phyloP scores from a whole-genome alignment of 345 rosid species.

The Eucalyptus tenuipes region DNA sequence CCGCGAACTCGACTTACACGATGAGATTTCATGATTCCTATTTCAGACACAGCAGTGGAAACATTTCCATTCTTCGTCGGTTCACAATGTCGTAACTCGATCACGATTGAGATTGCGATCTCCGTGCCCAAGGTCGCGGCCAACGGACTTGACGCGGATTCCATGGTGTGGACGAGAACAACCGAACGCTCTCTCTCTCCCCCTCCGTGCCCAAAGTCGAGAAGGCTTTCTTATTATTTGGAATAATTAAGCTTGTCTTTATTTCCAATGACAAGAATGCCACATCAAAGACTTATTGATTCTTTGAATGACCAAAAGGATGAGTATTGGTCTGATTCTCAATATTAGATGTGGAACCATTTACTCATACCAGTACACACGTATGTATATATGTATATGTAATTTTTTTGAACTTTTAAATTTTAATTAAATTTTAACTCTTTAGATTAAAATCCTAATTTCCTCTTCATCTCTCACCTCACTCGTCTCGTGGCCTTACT shows the following conservation, averaged over 20 bases:
- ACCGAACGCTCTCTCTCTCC: neutral
- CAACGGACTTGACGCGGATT: neutral
- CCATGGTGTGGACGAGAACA: fast-evolving
- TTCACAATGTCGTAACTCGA: neutral
- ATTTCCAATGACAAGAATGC: neutral
- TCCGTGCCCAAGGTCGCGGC: neutral
- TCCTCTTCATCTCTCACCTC: too few species aligned
- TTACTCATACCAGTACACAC: fast-evolving
- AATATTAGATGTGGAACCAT: too few species aligned
- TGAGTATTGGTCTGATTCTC: fast-evolving
- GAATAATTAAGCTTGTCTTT: neutral
- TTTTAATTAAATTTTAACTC: too few species aligned
- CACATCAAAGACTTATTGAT: neutral
- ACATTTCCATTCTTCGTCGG: neutral
- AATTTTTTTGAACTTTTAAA: too few species aligned
- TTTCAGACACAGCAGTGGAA: neutral
- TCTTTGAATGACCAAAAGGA: neutral
- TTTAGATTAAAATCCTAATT: too few species aligned
- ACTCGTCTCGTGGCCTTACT: too few species aligned
- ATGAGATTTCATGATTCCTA: neutral
- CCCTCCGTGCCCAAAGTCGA: neutral
- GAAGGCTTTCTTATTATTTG: neutral
- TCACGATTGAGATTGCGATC: neutral
- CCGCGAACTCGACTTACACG: neutral
- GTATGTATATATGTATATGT: too few species aligned